Evolutionary conservation across 1,139 yeast genomes (phyloP).

Genomic region (Taphrina betulina): DNA sequence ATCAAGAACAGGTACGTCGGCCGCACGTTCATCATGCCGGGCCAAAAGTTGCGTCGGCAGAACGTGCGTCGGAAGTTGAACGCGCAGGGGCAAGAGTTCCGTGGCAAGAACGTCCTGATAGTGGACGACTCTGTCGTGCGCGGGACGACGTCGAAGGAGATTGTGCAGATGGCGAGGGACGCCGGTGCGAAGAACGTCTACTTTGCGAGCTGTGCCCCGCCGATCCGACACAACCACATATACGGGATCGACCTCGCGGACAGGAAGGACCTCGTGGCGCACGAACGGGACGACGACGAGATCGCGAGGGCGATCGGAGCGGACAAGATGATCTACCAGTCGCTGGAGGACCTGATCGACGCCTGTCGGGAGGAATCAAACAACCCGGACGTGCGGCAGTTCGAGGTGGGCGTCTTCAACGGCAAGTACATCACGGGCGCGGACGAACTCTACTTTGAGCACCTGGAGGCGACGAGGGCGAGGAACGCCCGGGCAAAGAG

Average conservation of each 20-base stretch:
- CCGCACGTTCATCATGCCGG: conserved; percentile 97
- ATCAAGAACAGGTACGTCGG: conserved; percentile 96
- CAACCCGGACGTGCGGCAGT: conserved; percentile 52
- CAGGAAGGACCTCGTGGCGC: conserved; percentile 90
- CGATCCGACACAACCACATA: conserved; percentile 89
- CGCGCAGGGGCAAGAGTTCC: conserved; percentile 93
- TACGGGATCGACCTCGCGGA: conserved; percentile 98
- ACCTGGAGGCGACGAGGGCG: conserved; percentile 56
- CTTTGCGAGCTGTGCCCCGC: conserved; percentile 97
- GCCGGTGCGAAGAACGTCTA: conserved; percentile 93
- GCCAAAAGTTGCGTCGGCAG: conserved; percentile 79
- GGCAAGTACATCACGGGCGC: conserved; percentile 91
- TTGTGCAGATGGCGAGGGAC: conserved; percentile 95
- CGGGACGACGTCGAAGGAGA: conserved; percentile 95
- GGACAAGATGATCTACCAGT: conserved; percentile 85
- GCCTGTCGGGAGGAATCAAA: conserved; percentile 62
- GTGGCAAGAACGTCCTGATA: conserved; percentile 77
- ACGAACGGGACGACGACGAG: conserved; percentile 67
- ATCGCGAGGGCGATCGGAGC: conserved; percentile 83
- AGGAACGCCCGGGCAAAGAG: conserved; percentile 19
- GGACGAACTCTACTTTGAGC: conserved; percentile 75
- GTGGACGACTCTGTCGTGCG: conserved; percentile 97
- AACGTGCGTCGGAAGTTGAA: conserved; percentile 91
- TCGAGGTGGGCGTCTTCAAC: conserved; percentile 97
- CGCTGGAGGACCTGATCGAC: conserved; percentile 71